Evolutionary conservation across 345 rosid species (phyloP), one percentile per base, ranked within the genome.

Genomic region (Aquilaria malaccensis): DNA sequence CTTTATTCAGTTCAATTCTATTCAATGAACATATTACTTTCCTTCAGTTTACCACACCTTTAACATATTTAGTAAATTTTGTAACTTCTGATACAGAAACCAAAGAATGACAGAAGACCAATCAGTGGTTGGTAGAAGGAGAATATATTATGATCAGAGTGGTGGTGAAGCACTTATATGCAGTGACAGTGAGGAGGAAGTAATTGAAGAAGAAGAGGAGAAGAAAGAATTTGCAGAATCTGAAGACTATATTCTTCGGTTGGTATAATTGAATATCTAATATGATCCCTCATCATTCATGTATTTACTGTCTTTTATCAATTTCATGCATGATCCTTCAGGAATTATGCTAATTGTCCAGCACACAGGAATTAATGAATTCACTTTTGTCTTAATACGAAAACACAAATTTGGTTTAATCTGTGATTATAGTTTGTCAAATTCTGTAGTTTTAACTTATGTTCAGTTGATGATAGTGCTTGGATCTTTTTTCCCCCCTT

Each of bases 31-130:
- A 6, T 2, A n/a, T 58, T 58, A 30, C 46, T 37, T 45, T 58
- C 29, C 43, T 58, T 37, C 32, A 12, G n/a, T 58, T 58, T 45
- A 37, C 32, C 61, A 7, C 11, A 11, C 33, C 31, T 58, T 58
- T 11, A 9, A 1, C 32, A 9, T 10, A 14, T 37, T 37, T 22
- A n/a, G 41, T 37, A 0, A 6, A 33, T 33, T 58, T 49, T 5
- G 11, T 30, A 48, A 3, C 9, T 15, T 71, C 15, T 68, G 68
- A 29, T 80, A 69, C 84, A 94, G 99, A 80, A 94, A 94, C 72
- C 99, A 94, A 71, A 91, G 99, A 83, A 94, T 94, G 99, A 94
- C 96, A 1, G 99, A 91, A 73, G 99, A 91, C 75, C 97, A 91
- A 64, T 94, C 99, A 11, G 96, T 94, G 59, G 82, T 94, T 65